phyloP scores from a whole-genome alignment of 192 early-diverging fungal species.

The Umbelopsis ramanniana region DNA sequence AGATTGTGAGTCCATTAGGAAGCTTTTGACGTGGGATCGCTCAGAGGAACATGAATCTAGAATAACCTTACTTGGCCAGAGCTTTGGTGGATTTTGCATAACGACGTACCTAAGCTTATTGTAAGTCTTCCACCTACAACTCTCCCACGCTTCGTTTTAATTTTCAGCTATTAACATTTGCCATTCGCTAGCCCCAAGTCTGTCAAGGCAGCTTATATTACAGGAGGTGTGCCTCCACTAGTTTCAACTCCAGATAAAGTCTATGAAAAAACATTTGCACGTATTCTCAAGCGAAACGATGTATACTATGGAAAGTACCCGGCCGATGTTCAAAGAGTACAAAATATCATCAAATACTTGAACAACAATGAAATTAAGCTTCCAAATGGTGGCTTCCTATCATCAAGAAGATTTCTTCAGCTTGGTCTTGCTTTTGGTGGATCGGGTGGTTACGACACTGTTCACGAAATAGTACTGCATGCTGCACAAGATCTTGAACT shows the following conservation, averaged over 20 bases:
- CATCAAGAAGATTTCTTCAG: conserved; percentile 71
- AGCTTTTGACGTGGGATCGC: conserved; percentile 52
- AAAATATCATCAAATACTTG: conserved; percentile 60
- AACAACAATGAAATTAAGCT: conserved; percentile 49
- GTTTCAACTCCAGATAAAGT: conserved; percentile 64
- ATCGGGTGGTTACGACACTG: conserved; percentile 64
- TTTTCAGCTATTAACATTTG: neutral
- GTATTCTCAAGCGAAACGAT: conserved; percentile 63
- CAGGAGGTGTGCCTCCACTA: conserved; percentile 72
- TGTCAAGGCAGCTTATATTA: conserved; percentile 65
- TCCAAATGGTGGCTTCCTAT: conserved; percentile 63
- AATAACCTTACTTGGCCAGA: conserved; percentile 65
- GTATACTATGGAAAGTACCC: conserved; percentile 69
- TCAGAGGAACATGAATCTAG: conserved; percentile 37
- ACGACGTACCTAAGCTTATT: conserved; percentile 69
- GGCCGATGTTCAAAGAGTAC: conserved; percentile 62
- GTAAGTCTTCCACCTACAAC: conserved; percentile 38
- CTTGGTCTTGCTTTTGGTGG: conserved; percentile 65
- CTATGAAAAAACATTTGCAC: conserved; percentile 61
- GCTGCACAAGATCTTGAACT: conserved; percentile 49
- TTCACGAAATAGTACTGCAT: conserved; percentile 59
- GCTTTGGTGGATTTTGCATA: conserved; percentile 75
- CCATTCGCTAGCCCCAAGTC: conserved; percentile 51
- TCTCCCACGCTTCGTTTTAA: neutral
- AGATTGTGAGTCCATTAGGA: conserved; percentile 69